These are phyloP conservation scores for Fragaria nilgerrensis DNA, from an alignment of 306 rosid genomes.

Conservation along the genomic window DNA sequence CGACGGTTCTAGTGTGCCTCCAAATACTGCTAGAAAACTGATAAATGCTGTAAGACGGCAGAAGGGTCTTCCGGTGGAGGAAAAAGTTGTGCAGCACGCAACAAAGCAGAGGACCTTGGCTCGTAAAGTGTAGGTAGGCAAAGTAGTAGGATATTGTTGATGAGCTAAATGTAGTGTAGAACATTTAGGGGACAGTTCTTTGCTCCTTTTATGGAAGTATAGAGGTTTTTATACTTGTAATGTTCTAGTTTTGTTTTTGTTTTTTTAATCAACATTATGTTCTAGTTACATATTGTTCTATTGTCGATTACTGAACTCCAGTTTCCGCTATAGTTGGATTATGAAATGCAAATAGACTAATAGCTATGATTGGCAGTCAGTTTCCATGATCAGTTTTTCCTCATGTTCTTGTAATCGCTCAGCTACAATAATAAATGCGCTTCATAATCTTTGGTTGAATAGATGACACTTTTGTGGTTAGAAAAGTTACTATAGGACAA, in stretches of 20 bases:
- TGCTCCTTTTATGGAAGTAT: neutral
- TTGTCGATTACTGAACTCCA: slow-evolving; percentile 1
- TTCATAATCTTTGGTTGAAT: neutral
- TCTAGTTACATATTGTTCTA: neutral
- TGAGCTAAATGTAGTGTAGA: neutral
- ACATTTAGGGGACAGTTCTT: neutral
- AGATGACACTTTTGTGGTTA: neutral
- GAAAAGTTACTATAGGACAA: neutral
- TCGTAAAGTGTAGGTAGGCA: slow-evolving; percentile 58
- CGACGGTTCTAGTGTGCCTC: slow-evolving; percentile 90
- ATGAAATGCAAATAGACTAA: slow-evolving; percentile 49
- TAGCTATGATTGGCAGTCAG: no score
- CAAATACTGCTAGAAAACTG: slow-evolving; percentile 87
- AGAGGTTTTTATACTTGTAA: neutral
- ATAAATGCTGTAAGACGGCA: slow-evolving; percentile 66
- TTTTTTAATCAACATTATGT: neutral
- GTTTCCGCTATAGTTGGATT: slow-evolving; percentile 60
- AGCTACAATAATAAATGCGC: no score
- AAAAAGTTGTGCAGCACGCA: slow-evolving; percentile 86
- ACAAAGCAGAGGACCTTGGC: slow-evolving; percentile 91
- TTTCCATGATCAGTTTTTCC: no score
- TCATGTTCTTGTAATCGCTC: no score
- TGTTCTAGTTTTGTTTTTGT: neutral
- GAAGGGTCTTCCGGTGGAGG: slow-evolving; percentile 90
- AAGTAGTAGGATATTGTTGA: slow-evolving; percentile 2